A percentile compares a stretch with the other conserved stretches of the same genome.
These are phyloP conservation scores for Kwoniella pini DNA, from an alignment of 768 basidiomycete genomes.

Conservation along the genomic window DNA sequence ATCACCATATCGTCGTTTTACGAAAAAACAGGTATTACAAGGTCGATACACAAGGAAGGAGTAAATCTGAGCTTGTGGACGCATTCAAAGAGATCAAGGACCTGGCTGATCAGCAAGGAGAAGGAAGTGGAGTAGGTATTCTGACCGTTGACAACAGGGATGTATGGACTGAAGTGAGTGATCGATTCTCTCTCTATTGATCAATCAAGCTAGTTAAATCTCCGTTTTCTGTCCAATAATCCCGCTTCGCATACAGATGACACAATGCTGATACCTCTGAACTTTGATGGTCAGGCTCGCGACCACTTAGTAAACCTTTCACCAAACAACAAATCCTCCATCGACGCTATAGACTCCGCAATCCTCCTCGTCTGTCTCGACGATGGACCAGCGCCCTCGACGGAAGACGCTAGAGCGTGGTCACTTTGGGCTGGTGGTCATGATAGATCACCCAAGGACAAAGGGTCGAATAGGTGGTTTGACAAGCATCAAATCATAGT, in stretches of 20 bases:
- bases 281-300: constrained; percentile 59
- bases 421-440: constrained; percentile 71
- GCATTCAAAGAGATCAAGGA: constrained; percentile 72
- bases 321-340: constrained; percentile 65
- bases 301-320: constrained; percentile 67
- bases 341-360: constrained; percentile 82
- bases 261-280: too few relatives aligned
- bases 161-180: constrained; percentile 74
- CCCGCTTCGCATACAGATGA: too few relatives aligned
- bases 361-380: constrained; percentile 86
- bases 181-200: neutral
- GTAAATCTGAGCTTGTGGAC: constrained; percentile 71
- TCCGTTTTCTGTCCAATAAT: too few relatives aligned
- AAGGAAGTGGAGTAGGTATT: constrained; percentile 66
- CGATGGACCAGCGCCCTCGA: constrained; percentile 69
- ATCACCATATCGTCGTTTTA: constrained; percentile 88
- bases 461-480: constrained; percentile 87
- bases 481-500: constrained; percentile 97
- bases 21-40: constrained; percentile 90
- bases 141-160: constrained; percentile 89
- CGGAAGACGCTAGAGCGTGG: constrained; percentile 75
- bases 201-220: too few relatives aligned
- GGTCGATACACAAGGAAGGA: constrained; percentile 67
- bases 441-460: constrained; percentile 55
- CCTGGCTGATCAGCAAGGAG: constrained; percentile 65